Evolutionary conservation across 176 grass and related monocot species (phyloP).

Genomic region (Avena sativa): DNA sequence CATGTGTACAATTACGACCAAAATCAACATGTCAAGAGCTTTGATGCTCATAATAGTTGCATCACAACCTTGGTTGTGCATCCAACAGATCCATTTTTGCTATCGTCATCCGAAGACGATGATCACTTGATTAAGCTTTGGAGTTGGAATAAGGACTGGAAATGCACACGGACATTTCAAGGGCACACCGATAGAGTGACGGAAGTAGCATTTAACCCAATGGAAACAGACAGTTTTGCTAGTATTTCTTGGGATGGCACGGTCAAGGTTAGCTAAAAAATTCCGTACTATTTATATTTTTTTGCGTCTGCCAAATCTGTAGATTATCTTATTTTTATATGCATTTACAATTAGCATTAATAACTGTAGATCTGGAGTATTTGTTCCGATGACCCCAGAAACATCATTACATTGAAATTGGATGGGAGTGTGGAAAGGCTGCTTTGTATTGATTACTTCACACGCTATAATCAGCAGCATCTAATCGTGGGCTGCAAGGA

Average conservation of each 20-base stretch:
- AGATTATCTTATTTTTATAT: too few relatives aligned
- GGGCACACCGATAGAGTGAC: not conserved
- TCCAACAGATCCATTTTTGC: slow-evolving; percentile 54
- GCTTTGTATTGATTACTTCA: not conserved
- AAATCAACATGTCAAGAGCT: slow-evolving; percentile 28
- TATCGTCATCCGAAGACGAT: slow-evolving; percentile 52
- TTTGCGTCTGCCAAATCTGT: too few relatives aligned
- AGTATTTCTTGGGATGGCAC: not conserved
- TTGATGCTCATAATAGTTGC: slow-evolving; percentile 49
- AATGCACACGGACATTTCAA: not conserved
- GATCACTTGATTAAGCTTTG: not conserved
- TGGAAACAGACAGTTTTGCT: not conserved
- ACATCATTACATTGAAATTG: not conserved
- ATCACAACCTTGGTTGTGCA: slow-evolving; percentile 66
- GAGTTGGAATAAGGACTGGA: not conserved
- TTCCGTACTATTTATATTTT: too few relatives aligned
- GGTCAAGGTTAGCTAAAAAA: too few relatives aligned
- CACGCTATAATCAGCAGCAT: not conserved
- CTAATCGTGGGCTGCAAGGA: not conserved
- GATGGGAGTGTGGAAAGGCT: not conserved
- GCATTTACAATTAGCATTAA: too few relatives aligned
- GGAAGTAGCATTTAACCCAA: not conserved
- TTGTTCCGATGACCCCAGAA: not conserved
- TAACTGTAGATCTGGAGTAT: not conserved
- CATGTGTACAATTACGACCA: slow-evolving; percentile 48